Conservation (phyloP, 2,329 filamentous ascomycete genomes). For the Fusarium tupiense region DNA sequence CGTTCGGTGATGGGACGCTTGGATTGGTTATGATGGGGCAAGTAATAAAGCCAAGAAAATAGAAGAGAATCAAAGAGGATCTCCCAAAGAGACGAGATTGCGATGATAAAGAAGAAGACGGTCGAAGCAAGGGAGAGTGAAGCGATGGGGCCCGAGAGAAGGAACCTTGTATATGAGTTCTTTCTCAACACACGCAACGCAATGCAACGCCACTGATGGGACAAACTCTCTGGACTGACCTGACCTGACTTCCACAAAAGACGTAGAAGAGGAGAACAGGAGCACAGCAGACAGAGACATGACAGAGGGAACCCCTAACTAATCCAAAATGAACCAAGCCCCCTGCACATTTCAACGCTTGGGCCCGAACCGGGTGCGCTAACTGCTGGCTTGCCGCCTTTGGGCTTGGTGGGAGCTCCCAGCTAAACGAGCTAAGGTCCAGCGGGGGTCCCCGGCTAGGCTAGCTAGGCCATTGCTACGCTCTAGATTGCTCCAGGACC, state of each 20-base stretch:
- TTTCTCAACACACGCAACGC: not conserved
- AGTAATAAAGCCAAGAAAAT: slow-evolving; percentile 23
- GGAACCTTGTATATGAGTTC: slow-evolving; percentile 23
- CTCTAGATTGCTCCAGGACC: slow-evolving; percentile 28
- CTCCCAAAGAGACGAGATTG: slow-evolving; percentile 23
- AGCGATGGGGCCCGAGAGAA: not conserved
- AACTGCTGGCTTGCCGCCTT: slow-evolving; percentile 34
- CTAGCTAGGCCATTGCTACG: slow-evolving; percentile 12
- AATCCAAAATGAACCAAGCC: slow-evolving; percentile 14
- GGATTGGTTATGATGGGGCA: slow-evolving; percentile 11
- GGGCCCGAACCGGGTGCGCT: slow-evolving; percentile 40
- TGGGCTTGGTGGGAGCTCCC: slow-evolving; percentile 31
- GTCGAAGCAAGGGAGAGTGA: slow-evolving; percentile 9
- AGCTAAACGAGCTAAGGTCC: slow-evolving; percentile 7
- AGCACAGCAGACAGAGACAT: slow-evolving; percentile 6
- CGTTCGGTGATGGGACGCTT: not conserved
- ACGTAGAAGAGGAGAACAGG: slow-evolving; percentile 9
- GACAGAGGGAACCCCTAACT: slow-evolving; percentile 17
- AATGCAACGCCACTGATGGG: not conserved
- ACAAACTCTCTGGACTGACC: not conserved
- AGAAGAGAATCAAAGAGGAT: slow-evolving; percentile 12
- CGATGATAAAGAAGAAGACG: not conserved
- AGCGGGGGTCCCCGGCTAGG: slow-evolving; percentile 18
- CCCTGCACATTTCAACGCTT: slow-evolving; percentile 32
- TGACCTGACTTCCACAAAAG: not conserved